Evolutionary conservation across 768 basidiomycete species (phyloP).

Genomic region (Pleurotus cornucopiae): DNA sequence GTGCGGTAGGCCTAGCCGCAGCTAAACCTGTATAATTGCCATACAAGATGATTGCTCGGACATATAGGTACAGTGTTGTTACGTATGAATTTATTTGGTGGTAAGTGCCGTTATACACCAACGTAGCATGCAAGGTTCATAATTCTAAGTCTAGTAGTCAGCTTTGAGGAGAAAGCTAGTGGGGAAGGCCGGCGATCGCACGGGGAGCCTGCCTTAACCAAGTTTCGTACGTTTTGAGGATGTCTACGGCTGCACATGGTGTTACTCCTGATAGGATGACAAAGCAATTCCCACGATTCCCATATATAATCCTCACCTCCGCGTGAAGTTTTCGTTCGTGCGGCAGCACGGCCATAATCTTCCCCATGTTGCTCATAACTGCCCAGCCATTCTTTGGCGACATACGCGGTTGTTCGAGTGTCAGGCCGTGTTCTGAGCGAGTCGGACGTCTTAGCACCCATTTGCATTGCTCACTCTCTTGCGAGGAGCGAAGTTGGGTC

Average conservation of each 20-base stretch:
- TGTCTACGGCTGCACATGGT: too few species aligned
- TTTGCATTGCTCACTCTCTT: constrained; percentile 40
- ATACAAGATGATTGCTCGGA: too few species aligned
- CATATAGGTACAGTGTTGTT: too few species aligned
- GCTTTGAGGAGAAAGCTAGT: too few species aligned
- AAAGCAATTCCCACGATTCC: neutral
- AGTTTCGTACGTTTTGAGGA: too few species aligned
- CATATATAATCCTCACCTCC: neutral
- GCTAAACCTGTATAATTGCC: constrained; percentile 7
- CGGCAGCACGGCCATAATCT: constrained; percentile 76
- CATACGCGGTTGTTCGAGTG: constrained; percentile 81
- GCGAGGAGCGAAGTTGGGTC: constrained; percentile 64
- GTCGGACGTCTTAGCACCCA: constrained; percentile 81
- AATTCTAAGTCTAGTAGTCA: too few species aligned
- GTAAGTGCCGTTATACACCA: too few species aligned
- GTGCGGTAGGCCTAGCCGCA: constrained; percentile 54
- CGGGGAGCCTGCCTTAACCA: too few species aligned
- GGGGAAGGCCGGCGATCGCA: too few species aligned
- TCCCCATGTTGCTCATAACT: constrained; percentile 91
- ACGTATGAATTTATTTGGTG: too few species aligned
- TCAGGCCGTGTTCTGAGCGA: constrained; percentile 79
- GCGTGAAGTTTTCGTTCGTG: constrained; percentile 43
- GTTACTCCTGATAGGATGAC: neutral
- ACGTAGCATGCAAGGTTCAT: too few species aligned
- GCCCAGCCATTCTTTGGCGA: constrained; percentile 33